phyloP scores from a whole-genome alignment of 2,329 filamentous ascomycete genomes.

The Arthrobotrys conoides region DNA sequence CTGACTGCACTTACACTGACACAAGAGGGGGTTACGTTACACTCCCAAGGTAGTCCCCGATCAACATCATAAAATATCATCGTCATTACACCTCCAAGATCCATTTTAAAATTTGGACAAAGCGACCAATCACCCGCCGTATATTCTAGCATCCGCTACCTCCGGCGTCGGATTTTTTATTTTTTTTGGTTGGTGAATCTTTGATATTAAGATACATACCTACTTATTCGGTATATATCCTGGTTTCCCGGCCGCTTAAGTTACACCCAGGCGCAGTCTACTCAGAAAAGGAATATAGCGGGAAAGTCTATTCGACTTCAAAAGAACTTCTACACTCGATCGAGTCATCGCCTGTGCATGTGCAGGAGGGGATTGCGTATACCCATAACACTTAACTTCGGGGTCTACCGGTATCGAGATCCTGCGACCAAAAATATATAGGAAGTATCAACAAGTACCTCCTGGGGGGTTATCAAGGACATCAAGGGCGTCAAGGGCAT shows the following conservation, averaged over 20 bases:
- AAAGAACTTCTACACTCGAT: background rate
- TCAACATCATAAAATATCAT: background rate
- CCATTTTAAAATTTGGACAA: too few species aligned
- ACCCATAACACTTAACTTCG: background rate
- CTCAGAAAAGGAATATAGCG: background rate
- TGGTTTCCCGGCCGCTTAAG: background rate
- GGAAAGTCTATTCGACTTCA: constrained; percentile 1
- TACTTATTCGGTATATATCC: constrained; percentile 7
- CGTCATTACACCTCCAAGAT: background rate
- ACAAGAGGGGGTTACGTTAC: constrained; percentile 18
- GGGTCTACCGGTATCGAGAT: background rate
- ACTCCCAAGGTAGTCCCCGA: background rate
- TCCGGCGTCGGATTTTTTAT: constrained; percentile 35
- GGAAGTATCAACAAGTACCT: background rate
- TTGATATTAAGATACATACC: constrained; percentile 18
- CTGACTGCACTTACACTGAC: constrained; percentile 24
- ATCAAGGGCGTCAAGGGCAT: too few species aligned
- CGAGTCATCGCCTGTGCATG: background rate
- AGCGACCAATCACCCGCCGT: constrained; percentile 32
- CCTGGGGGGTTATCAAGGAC: too few species aligned
- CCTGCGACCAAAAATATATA: background rate
- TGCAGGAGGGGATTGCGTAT: constrained; percentile 8
- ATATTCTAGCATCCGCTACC: constrained; percentile 41
- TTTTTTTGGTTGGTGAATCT: too few species aligned
- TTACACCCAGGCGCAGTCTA: too few species aligned